Evolutionary conservation across 2,329 filamentous ascomycete species (phyloP), one percentile per base, ranked within the genome.

Genomic region (Stachybotrys chartarum): DNA sequence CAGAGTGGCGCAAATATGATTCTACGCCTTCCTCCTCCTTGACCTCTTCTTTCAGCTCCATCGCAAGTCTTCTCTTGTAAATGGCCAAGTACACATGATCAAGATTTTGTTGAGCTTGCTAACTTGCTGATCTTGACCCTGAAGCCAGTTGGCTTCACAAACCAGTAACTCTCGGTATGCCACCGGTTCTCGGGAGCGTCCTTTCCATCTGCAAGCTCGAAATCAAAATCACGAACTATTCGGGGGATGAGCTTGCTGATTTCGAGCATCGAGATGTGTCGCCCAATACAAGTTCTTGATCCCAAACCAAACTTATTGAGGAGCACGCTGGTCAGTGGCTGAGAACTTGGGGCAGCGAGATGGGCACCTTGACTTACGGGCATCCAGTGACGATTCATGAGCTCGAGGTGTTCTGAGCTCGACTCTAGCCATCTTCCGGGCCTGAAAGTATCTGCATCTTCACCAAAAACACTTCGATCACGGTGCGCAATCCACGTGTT

Each of bases 81-180:
- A 24, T 24, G 24, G 24, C 24, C 2, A 24, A 24, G 24, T 24
- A 24, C 24, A 24, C 24, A 24, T 2, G 2, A 24, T 3, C 24
- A 24, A 24, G 24, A 24, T 24, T 24, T 3, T 24, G 24, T 24
- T 24, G 24, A 24, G 24, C 24, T 24, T 4, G 2, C 24, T 24
- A 24, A 4, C 4, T 24, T 24, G 24, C 4, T 24, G 24, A 62
- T 55, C 30, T 52, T 62, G 18, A 75, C 71, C 16, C 64, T 62
- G 54, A 77, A 76, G 52, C 75, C 62, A 1, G 61, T 61, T 1
- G 74, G 74, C 56, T 74, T 76, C 1, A 76, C 71, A 60, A 77
- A 76, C 72, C 71, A 75, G 39, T 63, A 62, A n/a, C 75, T 75
- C 35, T 64, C 56, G 6, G 70, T 71, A 0, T 65, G 56, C 72